Conservation (phyloP, 345 rosid genomes). For the Populus alba region DNA sequence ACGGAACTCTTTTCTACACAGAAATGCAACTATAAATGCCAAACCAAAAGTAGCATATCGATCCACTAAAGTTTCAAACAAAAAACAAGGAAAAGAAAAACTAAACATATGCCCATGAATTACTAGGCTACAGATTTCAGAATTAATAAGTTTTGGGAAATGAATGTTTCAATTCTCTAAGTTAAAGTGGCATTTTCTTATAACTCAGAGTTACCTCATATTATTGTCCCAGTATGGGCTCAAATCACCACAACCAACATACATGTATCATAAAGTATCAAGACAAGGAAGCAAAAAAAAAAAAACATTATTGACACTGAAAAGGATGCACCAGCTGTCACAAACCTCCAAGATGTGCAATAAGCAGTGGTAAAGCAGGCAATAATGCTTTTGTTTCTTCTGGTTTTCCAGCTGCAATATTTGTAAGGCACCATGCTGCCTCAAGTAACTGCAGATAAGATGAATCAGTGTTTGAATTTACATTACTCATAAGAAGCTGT, state of each 20-base stretch:
- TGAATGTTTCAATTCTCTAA: neutral
- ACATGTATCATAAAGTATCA: neutral
- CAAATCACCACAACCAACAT: neutral
- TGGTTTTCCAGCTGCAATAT: constrained; percentile 91
- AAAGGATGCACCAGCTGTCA: constrained; percentile 8
- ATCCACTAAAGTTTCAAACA: neutral
- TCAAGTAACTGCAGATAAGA: constrained; percentile 76
- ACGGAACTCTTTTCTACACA: constrained; percentile 76
- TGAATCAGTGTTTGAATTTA: neutral
- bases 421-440: constrained; percentile 98
- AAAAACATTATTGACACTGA: neutral
- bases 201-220: neutral
- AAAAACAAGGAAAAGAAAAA: neutral
- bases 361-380: constrained; percentile 84
- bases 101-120: neutral
- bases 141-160: neutral
- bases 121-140: neutral
- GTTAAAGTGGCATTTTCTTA: neutral
- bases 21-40: constrained; percentile 18
- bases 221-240: neutral
- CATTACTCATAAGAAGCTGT: neutral
- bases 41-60: neutral
- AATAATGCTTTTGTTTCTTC: constrained; percentile 88
- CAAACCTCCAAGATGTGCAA: constrained; percentile 94
- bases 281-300: neutral